Conservation (phyloP, 2,329 filamentous ascomycete genomes). For the Aureobasidium pullulans region DNA sequence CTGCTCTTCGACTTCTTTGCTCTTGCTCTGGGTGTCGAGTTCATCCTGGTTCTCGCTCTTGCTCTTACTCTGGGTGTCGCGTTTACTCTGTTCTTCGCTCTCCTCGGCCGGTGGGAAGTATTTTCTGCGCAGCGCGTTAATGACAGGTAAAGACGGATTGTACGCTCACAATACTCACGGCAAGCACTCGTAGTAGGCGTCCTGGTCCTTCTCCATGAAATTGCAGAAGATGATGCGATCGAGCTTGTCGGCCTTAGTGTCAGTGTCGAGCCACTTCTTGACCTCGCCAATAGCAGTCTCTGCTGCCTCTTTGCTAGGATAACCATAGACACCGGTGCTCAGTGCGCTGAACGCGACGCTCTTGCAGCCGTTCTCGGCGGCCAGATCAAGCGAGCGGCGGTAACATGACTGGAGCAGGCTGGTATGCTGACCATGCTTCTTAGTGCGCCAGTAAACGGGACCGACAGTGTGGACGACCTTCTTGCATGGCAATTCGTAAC, state of each 20-base stretch:
- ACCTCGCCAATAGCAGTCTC: slow-evolving; percentile 59
- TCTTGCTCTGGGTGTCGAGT: background rate
- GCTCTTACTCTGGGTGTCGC: background rate
- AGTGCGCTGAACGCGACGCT: slow-evolving; percentile 77
- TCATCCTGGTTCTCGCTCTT: background rate
- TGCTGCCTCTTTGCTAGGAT: slow-evolving; percentile 68
- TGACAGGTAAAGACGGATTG: background rate
- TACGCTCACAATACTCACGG: slow-evolving; percentile 58
- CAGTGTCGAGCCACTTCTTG: slow-evolving; percentile 45
- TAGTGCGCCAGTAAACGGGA: slow-evolving; percentile 56
- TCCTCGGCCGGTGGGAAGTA: slow-evolving; percentile 43
- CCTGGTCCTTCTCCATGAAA: slow-evolving; percentile 70
- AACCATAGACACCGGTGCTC: slow-evolving; percentile 86
- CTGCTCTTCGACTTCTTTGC: background rate
- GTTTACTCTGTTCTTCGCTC: slow-evolving; percentile 9
- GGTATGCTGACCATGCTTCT: slow-evolving; percentile 32
- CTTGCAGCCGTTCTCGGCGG: slow-evolving; percentile 56
- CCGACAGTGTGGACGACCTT: slow-evolving; percentile 89
- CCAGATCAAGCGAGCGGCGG: slow-evolving; percentile 61
- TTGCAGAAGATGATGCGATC: slow-evolving; percentile 78
- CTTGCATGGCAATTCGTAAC: slow-evolving; percentile 65
- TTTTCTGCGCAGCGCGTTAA: slow-evolving; percentile 26
- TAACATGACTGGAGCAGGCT: slow-evolving; percentile 59
- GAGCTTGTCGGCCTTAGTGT: slow-evolving; percentile 39
- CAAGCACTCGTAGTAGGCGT: slow-evolving; percentile 60